These are phyloP conservation scores for Juglanconis oblonga DNA, from an alignment of 2,329 filamentous ascomycete species.

Conservation along the genomic window DNA sequence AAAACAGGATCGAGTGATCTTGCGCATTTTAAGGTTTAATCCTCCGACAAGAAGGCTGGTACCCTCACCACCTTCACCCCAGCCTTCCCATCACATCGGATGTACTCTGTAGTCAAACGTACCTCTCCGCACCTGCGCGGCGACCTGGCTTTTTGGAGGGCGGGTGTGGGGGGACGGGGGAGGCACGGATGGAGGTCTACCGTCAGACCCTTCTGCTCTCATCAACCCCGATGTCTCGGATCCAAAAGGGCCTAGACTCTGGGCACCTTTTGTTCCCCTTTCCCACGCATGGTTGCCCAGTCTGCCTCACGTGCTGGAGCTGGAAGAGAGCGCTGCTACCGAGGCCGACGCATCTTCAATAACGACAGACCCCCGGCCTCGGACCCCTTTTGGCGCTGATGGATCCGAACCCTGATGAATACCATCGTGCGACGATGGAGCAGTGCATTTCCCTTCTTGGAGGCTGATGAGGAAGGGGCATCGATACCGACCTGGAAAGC, in stretches of 20 bases:
- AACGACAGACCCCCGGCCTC: not conserved
- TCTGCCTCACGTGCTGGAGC: not conserved
- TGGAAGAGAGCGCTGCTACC: not conserved
- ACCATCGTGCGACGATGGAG: not conserved
- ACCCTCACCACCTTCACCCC: not conserved
- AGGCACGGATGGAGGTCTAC: too few species aligned
- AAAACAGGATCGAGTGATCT: conserved; percentile 13
- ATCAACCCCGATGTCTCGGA: not conserved
- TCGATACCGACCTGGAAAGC: not conserved
- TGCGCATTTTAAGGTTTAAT: conserved; percentile 13
- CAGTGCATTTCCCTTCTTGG: not conserved
- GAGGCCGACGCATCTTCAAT: not conserved
- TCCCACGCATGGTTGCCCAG: not conserved
- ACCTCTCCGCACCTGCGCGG: too few species aligned
- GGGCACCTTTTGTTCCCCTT: not conserved
- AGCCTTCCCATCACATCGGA: not conserved
- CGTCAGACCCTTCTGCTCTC: not conserved
- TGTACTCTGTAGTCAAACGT: not conserved
- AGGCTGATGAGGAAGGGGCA: not conserved
- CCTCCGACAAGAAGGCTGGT: conserved; percentile 10
- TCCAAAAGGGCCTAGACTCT: not conserved
- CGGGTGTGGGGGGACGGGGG: too few species aligned
- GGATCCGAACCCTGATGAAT: too few species aligned
- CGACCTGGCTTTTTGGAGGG: too few species aligned
- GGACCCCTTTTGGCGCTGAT: not conserved